phyloP scores from a whole-genome alignment of 2,329 filamentous ascomycete genomes.

The Aspergillus ruber region DNA sequence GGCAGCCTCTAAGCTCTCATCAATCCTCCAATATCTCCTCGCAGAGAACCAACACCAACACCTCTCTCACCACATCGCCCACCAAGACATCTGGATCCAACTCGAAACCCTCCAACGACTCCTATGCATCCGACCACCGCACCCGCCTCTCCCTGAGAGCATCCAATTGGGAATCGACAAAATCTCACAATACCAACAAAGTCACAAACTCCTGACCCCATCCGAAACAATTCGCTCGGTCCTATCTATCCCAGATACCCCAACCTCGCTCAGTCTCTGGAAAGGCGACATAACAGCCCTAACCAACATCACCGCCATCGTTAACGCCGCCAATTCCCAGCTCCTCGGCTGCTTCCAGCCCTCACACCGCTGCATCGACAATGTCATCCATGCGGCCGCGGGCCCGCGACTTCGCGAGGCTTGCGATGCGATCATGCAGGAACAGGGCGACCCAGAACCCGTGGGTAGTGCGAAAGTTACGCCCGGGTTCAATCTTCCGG shows the following conservation, averaged over 20 bases:
- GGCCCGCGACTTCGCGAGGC: conserved; percentile 16
- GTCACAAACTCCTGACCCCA: conserved; percentile 8
- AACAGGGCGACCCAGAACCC: conserved; percentile 7
- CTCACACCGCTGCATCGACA: conserved; percentile 18
- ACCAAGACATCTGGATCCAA: conserved; percentile 12
- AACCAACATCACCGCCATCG: conserved; percentile 15
- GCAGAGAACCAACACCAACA: not conserved
- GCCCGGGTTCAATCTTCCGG: conserved; percentile 14
- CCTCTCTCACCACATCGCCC: not conserved
- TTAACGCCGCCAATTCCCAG: conserved; percentile 17
- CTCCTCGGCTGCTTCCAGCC: conserved; percentile 18
- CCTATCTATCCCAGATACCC: not conserved
- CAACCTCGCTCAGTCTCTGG: conserved; percentile 8
- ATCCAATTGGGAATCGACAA: conserved; percentile 8
- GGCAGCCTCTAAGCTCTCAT: not conserved
- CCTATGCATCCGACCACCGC: conserved; percentile 8
- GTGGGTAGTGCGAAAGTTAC: conserved; percentile 11
- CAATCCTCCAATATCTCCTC: not conserved
- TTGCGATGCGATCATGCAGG: conserved; percentile 10
- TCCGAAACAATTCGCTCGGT: conserved; percentile 4
- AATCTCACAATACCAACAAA: conserved; percentile 7
- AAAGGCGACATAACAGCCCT: conserved; percentile 19
- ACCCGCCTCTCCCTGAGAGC: conserved; percentile 2
- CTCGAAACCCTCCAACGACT: conserved; percentile 7
- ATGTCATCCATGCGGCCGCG: conserved; percentile 17